phyloP scores from a whole-genome alignment of 1,284 basidiomycete species.

The Ganoderma leucocontextum region DNA sequence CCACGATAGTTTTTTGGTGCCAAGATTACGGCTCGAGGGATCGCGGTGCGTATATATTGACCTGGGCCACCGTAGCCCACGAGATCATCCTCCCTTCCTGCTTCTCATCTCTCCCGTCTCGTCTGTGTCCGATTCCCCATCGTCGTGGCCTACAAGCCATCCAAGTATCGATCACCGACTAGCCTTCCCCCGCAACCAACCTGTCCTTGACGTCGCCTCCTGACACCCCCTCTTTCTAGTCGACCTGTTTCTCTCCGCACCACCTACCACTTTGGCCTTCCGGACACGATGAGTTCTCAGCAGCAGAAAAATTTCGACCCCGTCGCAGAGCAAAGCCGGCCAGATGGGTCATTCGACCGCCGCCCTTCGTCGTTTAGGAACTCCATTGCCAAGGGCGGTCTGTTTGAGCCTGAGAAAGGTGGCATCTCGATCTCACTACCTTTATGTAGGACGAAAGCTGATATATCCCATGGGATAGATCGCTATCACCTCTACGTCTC shows the following conservation, averaged over 20 bases:
- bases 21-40: neutral
- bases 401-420: conserved; percentile 85
- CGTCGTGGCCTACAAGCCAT: neutral
- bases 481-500: conserved; percentile 93
- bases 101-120: neutral
- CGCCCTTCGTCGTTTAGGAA: conserved; percentile 77
- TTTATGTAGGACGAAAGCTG: neutral
- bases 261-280: neutral
- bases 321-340: neutral
- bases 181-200: no score
- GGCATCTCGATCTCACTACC: conserved; percentile 3
- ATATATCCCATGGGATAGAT: conserved; percentile 50
- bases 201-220: neutral
- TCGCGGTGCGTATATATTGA: neutral
- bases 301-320: neutral
- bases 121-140: no score
- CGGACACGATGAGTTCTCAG: neutral
- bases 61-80: neutral
- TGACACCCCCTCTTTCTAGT: neutral
- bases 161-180: neutral
- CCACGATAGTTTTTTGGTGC: neutral
- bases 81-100: neutral
- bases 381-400: conserved; percentile 71
- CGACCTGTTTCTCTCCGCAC: neutral
- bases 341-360: conserved; percentile 88